Conservation (phyloP, 2,329 filamentous ascomycete species). For the Trichoderma simmonsii region DNA sequence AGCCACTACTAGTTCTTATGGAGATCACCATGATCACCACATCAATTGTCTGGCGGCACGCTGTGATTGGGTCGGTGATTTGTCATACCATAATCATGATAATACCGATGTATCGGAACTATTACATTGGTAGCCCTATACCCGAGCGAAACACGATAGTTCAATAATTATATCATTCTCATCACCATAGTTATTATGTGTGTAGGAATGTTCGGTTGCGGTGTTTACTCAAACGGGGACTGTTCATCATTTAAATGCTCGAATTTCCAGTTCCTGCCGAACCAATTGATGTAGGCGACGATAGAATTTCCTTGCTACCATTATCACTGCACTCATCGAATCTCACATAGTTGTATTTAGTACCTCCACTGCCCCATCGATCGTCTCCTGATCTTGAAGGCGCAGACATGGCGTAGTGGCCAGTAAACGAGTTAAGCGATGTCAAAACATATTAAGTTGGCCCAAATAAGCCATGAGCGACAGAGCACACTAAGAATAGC, state of each 20-base stretch:
- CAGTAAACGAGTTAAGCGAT: neutral
- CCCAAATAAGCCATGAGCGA: neutral
- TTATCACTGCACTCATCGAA: neutral
- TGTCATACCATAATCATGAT: neutral
- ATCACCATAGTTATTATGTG: neutral
- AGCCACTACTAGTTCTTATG: neutral
- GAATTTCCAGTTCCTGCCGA: neutral
- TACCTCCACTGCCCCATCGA: neutral
- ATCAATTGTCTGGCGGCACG: neutral
- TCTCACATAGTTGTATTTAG: neutral
- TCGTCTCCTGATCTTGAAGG: neutral
- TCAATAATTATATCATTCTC: neutral
- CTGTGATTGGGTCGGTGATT: neutral
- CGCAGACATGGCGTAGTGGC: neutral
- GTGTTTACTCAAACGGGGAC: neutral
- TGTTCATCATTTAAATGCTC: neutral
- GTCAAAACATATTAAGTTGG: neutral
- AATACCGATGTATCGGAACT: neutral
- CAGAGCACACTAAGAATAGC: neutral
- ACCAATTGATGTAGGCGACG: neutral
- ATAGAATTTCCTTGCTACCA: rapidly evolving
- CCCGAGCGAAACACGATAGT: neutral
- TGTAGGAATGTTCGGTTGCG: neutral
- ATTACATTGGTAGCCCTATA: neutral
- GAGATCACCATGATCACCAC: neutral